Evolutionary conservation across 73 alveolate genomes (phyloP).

Genomic region (Uronychia binucleata): DNA sequence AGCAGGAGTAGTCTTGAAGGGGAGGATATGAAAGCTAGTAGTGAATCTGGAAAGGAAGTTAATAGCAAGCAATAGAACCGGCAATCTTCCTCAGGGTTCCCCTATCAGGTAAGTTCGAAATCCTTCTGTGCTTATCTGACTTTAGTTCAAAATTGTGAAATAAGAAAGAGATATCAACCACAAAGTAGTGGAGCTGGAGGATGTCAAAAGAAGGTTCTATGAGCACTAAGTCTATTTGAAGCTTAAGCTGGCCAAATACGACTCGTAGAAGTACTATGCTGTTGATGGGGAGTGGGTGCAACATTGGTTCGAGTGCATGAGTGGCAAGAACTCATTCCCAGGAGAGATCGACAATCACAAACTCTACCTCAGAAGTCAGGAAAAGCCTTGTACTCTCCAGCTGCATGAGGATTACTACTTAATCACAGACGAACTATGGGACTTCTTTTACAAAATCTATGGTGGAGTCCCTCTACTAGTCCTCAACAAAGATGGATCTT

Average conservation of each 20-base stretch:
- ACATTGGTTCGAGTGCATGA: not conserved
- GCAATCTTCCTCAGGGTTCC: too few relatives aligned
- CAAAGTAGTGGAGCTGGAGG: not conserved
- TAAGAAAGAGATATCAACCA: not conserved
- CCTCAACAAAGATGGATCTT: not conserved
- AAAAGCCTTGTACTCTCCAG: not conserved
- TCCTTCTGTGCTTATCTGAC: too few relatives aligned
- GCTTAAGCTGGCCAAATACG: not conserved
- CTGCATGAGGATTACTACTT: slow-evolving; percentile 17
- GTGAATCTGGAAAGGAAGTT: too few relatives aligned
- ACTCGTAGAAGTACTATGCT: slow-evolving; percentile 1
- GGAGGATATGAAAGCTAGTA: too few relatives aligned
- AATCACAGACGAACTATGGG: slow-evolving; percentile 24
- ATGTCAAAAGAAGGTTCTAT: not conserved
- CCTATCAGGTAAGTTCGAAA: too few relatives aligned
- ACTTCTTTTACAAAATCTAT: slow-evolving; percentile 21
- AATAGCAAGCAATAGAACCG: too few relatives aligned
- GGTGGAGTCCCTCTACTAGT: slow-evolving; percentile 38
- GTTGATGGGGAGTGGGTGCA: slow-evolving; percentile 1
- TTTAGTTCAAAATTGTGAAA: not conserved
- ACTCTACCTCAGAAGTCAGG: not conserved
- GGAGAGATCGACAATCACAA: not conserved
- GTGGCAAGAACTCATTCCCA: not conserved
- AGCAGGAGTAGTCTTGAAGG: too few relatives aligned
- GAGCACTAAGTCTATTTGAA: not conserved